phyloP scores from a whole-genome alignment of 1,284 basidiomycete genomes.

The Sphagnurus paluster region DNA sequence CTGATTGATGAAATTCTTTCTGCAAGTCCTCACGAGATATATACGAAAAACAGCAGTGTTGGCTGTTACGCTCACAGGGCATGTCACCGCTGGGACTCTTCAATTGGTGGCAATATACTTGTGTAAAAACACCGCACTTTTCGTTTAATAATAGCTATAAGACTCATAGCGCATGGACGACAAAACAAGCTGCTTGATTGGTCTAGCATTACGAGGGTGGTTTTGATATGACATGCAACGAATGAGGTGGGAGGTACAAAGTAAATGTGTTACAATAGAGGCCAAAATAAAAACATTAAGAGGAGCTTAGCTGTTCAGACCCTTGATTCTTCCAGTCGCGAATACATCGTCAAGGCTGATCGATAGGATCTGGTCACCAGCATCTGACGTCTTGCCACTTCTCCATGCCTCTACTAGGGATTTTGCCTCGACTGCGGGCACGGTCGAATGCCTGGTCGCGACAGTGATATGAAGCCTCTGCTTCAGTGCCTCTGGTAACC shows the following conservation, averaged over 20 bases:
- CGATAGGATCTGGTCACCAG: slow-evolving; percentile 21
- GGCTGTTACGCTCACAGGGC: slow-evolving; percentile 3
- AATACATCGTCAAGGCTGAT: slow-evolving; percentile 13
- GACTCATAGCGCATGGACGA: no score
- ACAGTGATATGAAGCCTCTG: slow-evolving; percentile 84
- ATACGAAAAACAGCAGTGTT: neutral
- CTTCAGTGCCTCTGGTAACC: slow-evolving; percentile 49
- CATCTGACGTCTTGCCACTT: slow-evolving; percentile 30
- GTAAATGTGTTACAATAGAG: neutral
- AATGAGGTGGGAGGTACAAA: neutral
- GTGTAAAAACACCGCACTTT: neutral
- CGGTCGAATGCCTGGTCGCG: slow-evolving; percentile 60
- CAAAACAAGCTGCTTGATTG: no score
- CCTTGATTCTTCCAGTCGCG: slow-evolving; percentile 21
- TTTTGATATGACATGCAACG: neutral
- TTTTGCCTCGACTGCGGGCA: slow-evolving; percentile 75
- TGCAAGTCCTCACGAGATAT: neutral
- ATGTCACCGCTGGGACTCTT: slow-evolving; percentile 11
- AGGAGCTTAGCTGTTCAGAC: slow-evolving; percentile 5
- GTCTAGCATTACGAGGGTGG: neutral
- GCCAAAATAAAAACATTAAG: neutral
- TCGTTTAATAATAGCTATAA: neutral
- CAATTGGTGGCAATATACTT: neutral
- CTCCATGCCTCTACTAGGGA: slow-evolving; percentile 61
- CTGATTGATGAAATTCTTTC: slow-evolving; percentile 8